Evolutionary conservation across 129 eudicot genomes (phyloP), one percentile per base, ranked within the genome.

Genomic region (Flaveria robusta): DNA sequence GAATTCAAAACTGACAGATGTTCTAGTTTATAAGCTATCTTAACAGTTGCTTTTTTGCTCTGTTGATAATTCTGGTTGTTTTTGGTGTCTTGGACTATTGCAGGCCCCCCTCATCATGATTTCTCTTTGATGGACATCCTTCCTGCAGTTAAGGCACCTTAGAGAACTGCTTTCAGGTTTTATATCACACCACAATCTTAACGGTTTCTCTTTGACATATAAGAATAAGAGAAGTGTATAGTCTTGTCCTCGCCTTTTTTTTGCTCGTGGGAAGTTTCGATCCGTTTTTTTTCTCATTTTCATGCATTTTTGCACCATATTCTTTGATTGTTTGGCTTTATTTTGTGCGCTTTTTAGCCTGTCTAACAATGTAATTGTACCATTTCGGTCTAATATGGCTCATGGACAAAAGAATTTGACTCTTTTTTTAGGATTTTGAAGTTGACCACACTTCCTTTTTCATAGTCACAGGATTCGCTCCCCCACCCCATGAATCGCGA

Each of bases 31-130:
- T 31, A 58, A 16, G 70, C 58, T 8, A 24, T 74, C 23, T 14
- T 23, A 74, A 24, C 22, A 58, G 68, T 6, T 5, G 31, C 29
- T 27, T 62, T 62, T 20, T 27, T 62, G 43, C 18, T 14, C 14
- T 26, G 14, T 65, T 65, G 70, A 65, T 65, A 62, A 62, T 15
- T 45, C 55, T 47, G 68, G 19, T 56, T 81, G 14, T 45, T 8
- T 50, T 64, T 16, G 2, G n/a, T 24, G 6, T 55, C 4, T 66
- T 39, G 16, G 11, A 46, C 43, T 69, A 27, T 27, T 71, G 74
- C 88, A 92, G 97, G 97, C 37, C 92, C 86, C 14, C 98, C 98
- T 45, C 83, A 74, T 78, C 96, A 92, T 77, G 98, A 90, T 75
- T 90, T 90, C 76, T 92, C 94, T n/a, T 86, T 89, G 78, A 68